Base-by-base conservation (phyloP, 1,284 basidiomycete species). In the Rhodotorula glutinis region DNA sequence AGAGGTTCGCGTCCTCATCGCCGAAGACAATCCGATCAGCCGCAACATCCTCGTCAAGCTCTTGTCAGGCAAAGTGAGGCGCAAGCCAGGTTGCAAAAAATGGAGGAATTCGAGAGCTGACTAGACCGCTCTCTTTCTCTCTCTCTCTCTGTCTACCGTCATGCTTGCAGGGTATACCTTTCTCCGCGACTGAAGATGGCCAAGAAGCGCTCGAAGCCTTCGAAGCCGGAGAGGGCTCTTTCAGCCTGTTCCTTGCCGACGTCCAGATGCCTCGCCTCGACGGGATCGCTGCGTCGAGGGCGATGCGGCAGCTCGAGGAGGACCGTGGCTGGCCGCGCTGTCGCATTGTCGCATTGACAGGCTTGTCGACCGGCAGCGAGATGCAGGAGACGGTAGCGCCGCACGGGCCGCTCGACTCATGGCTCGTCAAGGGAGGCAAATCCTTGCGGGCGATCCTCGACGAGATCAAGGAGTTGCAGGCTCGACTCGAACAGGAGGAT, bases 371-470 rank as follows among this genome's bases (percentile, higher is more conserved):
- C 58, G 71, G 69, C 17, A 14, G 25, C 2, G 71, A 72, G 43
- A 66, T 72, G 60, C 52, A 57, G 17, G 60, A 65, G 25, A 65
- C 65, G 7, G 30, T 57, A 7, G 53, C 38, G 19, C 10, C 23
- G 16, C 51, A 59, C 23, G 64, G 62, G 1, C 56, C 55, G 33
- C 17, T 70, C 38, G 65, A 72, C 68, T 41, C 30, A 23, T 72
- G 71, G 71, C 30, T 72, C 27, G 63, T 69, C 40, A 72, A 72
- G 30, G 68, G 71, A 5, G 70, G 70, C 1, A 66, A 69, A 40
- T 59, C 55, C 9, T 43, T 71, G 21, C 53, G 67, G 27, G 38
- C 51, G 19, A 63, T 71, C 29, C 41, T 71, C 43, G 60, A 64
- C 9, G 65, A 69, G 51, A 43, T 71, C 19, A 25, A 29, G 8